Percentiles rank a stretch among this genome's conserved stretches.
Evolutionary conservation across 2,329 filamentous ascomycete species (phyloP).

Genomic region (Aureobasidium sp.): DNA sequence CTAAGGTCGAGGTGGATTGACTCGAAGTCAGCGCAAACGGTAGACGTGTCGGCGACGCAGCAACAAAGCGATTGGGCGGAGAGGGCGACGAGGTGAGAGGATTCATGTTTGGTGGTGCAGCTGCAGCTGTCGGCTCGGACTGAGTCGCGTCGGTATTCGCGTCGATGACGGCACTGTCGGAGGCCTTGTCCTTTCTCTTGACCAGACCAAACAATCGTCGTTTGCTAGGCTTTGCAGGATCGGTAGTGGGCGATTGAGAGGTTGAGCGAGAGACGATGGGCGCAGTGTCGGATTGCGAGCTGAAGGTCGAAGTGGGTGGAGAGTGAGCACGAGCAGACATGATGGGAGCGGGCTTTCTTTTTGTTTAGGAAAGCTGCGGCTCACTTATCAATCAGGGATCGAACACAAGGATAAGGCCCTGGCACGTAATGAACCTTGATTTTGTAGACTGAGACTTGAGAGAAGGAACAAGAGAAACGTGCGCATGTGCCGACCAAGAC

Average conservation of each 20-base stretch:
- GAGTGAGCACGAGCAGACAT: slow-evolving; percentile 9
- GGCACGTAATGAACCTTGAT: slow-evolving; percentile 10
- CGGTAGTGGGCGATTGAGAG: neutral
- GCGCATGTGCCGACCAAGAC: neutral
- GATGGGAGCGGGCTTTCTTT: neutral
- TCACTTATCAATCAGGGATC: neutral
- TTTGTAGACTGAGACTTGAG: neutral
- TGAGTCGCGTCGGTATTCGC: slow-evolving; percentile 15
- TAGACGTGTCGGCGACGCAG: neutral
- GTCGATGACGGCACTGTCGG: slow-evolving; percentile 12
- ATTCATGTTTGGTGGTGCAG: slow-evolving; percentile 10
- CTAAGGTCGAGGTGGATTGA: slow-evolving; percentile 59
- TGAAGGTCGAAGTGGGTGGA: slow-evolving; percentile 3
- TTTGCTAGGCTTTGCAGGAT: slow-evolving; percentile 18
- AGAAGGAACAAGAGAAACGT: slow-evolving; percentile 2
- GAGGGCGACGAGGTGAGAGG: slow-evolving; percentile 19
- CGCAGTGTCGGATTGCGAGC: slow-evolving; percentile 4
- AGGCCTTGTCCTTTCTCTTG: slow-evolving; percentile 17
- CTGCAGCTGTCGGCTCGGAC: neutral
- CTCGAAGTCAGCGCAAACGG: slow-evolving; percentile 55
- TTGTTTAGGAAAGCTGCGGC: neutral
- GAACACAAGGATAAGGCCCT: neutral
- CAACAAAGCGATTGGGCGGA: slow-evolving; percentile 19
- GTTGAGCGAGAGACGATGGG: neutral
- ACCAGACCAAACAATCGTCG: slow-evolving; percentile 20